Base-by-base conservation (phyloP, 106 monocot species). In the Acanthochlamys bracteata region DNA sequence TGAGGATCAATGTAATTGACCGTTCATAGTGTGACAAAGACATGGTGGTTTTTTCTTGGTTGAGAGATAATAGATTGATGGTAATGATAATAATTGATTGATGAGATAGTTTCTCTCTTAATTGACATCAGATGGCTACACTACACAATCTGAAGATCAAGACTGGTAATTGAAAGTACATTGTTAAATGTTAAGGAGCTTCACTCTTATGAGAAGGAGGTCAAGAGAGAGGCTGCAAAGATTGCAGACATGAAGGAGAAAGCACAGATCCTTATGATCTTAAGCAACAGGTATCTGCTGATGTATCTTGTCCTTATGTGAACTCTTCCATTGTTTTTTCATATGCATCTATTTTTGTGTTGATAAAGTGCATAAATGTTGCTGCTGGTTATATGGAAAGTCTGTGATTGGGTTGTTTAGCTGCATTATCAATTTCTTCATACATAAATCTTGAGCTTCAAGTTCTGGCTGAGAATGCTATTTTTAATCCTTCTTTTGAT, bases 221-320 rank as follows among this genome's bases (percentile, higher is more conserved):
- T 89, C 1, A 79, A 89, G 77, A 70, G 24, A 43, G 94, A 94
- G 53, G 81, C 86, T 24, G 75, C 76, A 7, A 94, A 86, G 64
- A 86, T 84, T 14, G 89, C 86, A 10, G 84, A 84, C 20, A 94
- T 94, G 94, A 94, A 94, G 79, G 94, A 80, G 54, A 94, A 74
- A 63, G 82, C 25, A 83, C 86, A 59, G 94, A 94, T 53, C 89
- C 79, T 33, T 89, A 94, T 71, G 94, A 89, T 78, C 94, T 94
- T 19, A 94, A 94, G 71, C 94, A 94, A 61, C 94, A 94, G 94
- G 93, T 89, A 47, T 42, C 9, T 42, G 2, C 26, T 15, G 16
- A 20, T 61, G 1, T 20, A 49, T 63, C 43, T 39, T 55, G 21
- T 20, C 10, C 49, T 49, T 33, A 33, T 33, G 33, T 6, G 6